Base-by-base conservation (phyloP, 805 yeast species). In the Ogataea corticis region DNA sequence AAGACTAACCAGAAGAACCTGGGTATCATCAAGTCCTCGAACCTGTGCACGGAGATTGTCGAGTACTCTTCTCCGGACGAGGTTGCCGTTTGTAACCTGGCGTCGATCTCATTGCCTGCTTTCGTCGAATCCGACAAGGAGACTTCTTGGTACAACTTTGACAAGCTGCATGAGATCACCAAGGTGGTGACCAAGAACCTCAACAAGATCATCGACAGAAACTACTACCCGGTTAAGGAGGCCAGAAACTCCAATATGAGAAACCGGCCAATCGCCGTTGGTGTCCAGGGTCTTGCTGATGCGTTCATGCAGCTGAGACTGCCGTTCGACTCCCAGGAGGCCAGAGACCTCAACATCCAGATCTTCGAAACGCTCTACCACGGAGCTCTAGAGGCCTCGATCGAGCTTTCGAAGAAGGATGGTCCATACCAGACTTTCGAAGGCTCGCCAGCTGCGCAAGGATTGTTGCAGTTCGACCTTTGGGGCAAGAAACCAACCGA, bases 261-360 rank as follows among this genome's bases (percentile, higher is more conserved):
- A 60, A 73, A 79, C 58, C 73, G 84, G 66, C 84, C 84, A 23
- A 76, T 79, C 63, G 83, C 83, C 33, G 68, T 79, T 47, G 84
- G 84, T 64, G 83, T 79, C 41, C 84, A 79, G 65, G 84, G 84
- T 56, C 70, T 79, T 41, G 83, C 84, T 28, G 84, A 79, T 58
- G 65, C 80, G 4, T 79, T 79, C 58, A 75, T 77, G 78, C 69
- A 69, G 47, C 67, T 78, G 59, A 70, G 83, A 63, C 58, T 77
- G 51, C 80, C 83, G 34, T 79, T 79, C 56, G 83, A 78, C 60
- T 76, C 82, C 27, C 74, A 68, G 55, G 80, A 75, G 55, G 83
- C 84, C 16, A 70, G 72, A 55, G 75, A 74, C 54, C 71, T 79
- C 57, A 79, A 79, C 59, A 76, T 75, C 51, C 82, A 77, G 64